These are phyloP conservation scores for Ceratocystiopsis brevicomis DNA, from an alignment of 2,329 filamentous ascomycete species.

Conservation along the genomic window DNA sequence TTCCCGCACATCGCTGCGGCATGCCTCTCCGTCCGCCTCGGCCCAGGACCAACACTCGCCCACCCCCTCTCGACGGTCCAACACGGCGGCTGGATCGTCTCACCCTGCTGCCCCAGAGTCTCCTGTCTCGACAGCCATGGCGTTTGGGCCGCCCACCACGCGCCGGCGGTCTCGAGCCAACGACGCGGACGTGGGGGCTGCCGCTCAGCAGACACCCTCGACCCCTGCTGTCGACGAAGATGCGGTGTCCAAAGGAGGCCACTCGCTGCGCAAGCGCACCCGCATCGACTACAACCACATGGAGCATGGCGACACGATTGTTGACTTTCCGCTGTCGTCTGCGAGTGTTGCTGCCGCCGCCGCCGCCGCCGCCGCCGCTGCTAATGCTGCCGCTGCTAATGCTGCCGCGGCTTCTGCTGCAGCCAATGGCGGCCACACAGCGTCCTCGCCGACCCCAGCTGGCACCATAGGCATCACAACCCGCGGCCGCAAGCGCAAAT, in stretches of 20 bases:
- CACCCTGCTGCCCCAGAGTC: conserved; percentile 21
- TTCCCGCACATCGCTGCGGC: conserved; percentile 3
- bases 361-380: conserved; percentile 5
- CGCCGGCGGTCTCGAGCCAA: conserved; percentile 27
- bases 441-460: too few species aligned
- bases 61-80: background rate
- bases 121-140: conserved; percentile 13
- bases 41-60: background rate
- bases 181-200: conserved; percentile 19
- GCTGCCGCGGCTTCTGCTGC: background rate
- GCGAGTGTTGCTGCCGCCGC: background rate
- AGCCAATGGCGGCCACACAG: background rate
- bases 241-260: conserved; percentile 34
- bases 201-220: conserved; percentile 10
- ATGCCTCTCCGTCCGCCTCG: conserved; percentile 1
- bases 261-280: conserved; percentile 36
- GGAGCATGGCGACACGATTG: conserved; percentile 24
- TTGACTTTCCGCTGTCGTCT: background rate
- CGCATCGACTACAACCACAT: conserved; percentile 39
- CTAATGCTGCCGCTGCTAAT: background rate
- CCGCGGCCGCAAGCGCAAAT: conserved; percentile 16
- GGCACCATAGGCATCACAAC: background rate
- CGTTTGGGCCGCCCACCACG: conserved; percentile 8
- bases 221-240: conserved; percentile 24
- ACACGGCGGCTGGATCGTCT: conserved; percentile 6